Evolutionary conservation across 805 yeast genomes (phyloP).

Genomic region (Helenozyma rhizophorensis): DNA sequence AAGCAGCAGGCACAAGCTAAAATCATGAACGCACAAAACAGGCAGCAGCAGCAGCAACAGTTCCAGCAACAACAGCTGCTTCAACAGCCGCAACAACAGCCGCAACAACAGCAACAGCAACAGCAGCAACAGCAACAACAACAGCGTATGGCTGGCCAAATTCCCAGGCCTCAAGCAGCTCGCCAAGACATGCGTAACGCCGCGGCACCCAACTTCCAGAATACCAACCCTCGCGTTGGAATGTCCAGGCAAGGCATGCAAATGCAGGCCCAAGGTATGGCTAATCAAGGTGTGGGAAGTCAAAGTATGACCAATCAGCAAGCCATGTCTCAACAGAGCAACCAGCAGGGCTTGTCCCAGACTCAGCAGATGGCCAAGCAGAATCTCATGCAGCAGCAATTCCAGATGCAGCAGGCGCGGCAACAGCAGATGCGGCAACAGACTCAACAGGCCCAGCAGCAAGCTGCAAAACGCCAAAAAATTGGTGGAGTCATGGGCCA

Average conservation of each 20-base stretch:
- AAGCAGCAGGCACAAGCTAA: slow-evolving; percentile 4
- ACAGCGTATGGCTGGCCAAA: too few relatives aligned
- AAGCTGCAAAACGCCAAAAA: slow-evolving; percentile 15
- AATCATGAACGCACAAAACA: slow-evolving; percentile 4
- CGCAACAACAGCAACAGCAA: too few relatives aligned
- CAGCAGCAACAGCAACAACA: too few relatives aligned
- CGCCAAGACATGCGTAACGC: too few relatives aligned
- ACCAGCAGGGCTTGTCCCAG: too few relatives aligned
- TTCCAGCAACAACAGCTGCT: slow-evolving; percentile 5
- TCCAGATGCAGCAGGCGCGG: slow-evolving; percentile 13
- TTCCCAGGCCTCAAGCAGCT: too few relatives aligned
- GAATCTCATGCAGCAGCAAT: slow-evolving; percentile 12
- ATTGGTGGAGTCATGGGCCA: slow-evolving; percentile 6
- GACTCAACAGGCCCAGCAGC: slow-evolving; percentile 9
- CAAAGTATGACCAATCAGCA: slow-evolving; percentile 4
- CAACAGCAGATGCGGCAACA: slow-evolving; percentile 12
- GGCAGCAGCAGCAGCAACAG: slow-evolving; percentile 4
- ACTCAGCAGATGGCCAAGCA: slow-evolving; percentile 2
- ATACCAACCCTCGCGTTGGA: too few relatives aligned
- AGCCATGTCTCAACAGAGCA: slow-evolving; percentile 7
- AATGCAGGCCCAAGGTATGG: slow-evolving; percentile 1
- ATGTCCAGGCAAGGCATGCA: slow-evolving; percentile 11
- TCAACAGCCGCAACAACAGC: too few relatives aligned
- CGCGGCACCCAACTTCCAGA: too few relatives aligned
- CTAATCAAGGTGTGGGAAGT: too few relatives aligned